Percentiles rank a stretch among this genome's conserved stretches.
phyloP scores from a whole-genome alignment of 2,329 filamentous ascomycete species.

The Colletotrichum costaricense region DNA sequence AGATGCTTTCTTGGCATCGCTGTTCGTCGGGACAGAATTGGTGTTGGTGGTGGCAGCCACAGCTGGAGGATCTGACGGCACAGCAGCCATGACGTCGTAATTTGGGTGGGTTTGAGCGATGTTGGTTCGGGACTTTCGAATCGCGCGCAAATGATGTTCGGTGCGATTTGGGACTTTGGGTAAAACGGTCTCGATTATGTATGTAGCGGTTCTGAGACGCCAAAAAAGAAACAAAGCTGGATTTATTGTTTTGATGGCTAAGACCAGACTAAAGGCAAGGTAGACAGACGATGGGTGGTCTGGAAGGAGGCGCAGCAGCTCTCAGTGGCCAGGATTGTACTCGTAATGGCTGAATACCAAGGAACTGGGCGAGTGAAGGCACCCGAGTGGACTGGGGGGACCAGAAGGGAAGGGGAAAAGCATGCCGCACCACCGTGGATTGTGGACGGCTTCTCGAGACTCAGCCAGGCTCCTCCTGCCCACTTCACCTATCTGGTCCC shows the following conservation, averaged over 20 bases:
- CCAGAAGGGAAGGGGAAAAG: not conserved
- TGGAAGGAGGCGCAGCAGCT: constrained; percentile 31
- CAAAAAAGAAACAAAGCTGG: not conserved
- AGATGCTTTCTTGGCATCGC: constrained; percentile 23
- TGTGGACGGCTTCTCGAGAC: not conserved
- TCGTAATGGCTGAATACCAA: constrained; percentile 3
- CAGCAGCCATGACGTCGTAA: constrained; percentile 32
- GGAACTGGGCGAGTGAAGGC: not conserved
- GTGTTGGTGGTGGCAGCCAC: constrained; percentile 10
- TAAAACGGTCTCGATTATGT: not conserved
- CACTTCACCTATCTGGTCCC: not conserved
- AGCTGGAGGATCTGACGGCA: constrained; percentile 26
- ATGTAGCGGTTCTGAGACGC: not conserved
- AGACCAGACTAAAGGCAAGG: constrained; percentile 2
- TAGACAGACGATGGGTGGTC: constrained; percentile 4
- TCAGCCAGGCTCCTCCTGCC: constrained; percentile 17
- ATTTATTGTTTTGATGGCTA: not conserved
- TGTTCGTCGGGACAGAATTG: constrained; percentile 2
- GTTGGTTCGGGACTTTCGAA: not conserved
- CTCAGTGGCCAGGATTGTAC: constrained; percentile 22
- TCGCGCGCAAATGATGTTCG: not conserved
- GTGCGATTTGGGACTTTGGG: not conserved
- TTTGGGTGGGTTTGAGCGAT: constrained; percentile 16
- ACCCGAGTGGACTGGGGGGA: not conserved
- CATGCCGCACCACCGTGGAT: too few species aligned